Conservation (phyloP, 129 eudicot genomes). For the Artemisia annua region DNA sequence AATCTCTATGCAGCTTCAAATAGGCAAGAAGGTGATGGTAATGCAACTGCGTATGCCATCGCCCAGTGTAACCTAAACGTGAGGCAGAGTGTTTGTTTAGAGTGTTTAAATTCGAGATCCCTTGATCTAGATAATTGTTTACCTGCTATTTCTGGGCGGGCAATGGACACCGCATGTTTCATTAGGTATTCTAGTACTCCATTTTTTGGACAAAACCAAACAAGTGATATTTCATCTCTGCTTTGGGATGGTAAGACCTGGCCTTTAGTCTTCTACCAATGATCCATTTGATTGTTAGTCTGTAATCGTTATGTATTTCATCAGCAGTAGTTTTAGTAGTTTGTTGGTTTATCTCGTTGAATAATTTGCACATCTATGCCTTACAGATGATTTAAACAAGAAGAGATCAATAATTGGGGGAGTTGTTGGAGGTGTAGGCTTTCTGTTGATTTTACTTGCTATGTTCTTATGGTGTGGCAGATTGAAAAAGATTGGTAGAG, state of each 20-base stretch:
- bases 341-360: background rate
- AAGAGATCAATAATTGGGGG: slow-evolving; percentile 28
- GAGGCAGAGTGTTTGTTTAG: slow-evolving; percentile 39
- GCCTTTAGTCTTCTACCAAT: background rate
- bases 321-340: background rate
- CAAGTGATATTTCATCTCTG: slow-evolving; percentile 38
- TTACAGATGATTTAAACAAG: slow-evolving; percentile 42
- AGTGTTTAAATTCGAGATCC: slow-evolving; percentile 46
- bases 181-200: slow-evolving; percentile 50
- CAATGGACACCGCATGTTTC: slow-evolving; percentile 45
- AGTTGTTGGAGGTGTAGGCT: slow-evolving; percentile 48
- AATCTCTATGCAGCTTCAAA: slow-evolving; percentile 45
- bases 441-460: slow-evolving; percentile 35
- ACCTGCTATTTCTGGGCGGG: slow-evolving; percentile 44
- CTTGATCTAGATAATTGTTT: slow-evolving; percentile 37
- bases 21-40: slow-evolving; percentile 26
- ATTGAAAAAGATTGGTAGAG: slow-evolving; percentile 32
- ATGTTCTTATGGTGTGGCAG: slow-evolving; percentile 20
- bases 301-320: too few species aligned
- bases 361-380: slow-evolving; percentile 3
- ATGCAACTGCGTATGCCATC: slow-evolving; percentile 36
- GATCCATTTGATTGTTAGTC: background rate
- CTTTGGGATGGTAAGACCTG: slow-evolving; percentile 38
- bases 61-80: slow-evolving; percentile 51
- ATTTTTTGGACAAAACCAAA: slow-evolving; percentile 34